Evolutionary conservation across 1,284 basidiomycete genomes (phyloP).

Genomic region (Fomitopsis betulina): DNA sequence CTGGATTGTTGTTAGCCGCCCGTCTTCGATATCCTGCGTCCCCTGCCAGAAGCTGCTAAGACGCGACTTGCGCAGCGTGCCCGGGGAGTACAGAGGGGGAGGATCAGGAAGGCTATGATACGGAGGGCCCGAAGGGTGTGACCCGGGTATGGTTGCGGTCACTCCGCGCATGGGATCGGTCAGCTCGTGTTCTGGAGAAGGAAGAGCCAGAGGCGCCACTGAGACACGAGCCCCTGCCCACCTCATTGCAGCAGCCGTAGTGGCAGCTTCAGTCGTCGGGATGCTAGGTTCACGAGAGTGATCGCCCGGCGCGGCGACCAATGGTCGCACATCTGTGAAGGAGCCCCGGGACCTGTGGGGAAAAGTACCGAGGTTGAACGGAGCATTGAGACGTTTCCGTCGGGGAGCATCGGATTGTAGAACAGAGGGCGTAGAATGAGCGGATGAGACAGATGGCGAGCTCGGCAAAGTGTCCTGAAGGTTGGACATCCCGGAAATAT

Average conservation of each 20-base stretch:
- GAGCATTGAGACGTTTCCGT: conserved; percentile 15
- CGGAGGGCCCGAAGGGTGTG: conserved; percentile 37
- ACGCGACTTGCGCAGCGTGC: conserved; percentile 47
- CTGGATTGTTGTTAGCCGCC: conserved; percentile 23
- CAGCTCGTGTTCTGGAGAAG: conserved; percentile 84
- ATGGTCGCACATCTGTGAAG: conserved; percentile 43
- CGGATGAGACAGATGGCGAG: neutral
- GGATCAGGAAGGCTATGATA: conserved; percentile 2
- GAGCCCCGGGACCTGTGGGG: conserved; percentile 53
- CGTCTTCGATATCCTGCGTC: conserved; percentile 41
- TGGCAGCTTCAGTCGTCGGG: conserved; percentile 48
- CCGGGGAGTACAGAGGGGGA: conserved; percentile 37
- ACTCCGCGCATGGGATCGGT: conserved; percentile 79
- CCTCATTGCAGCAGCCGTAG: conserved; percentile 80
- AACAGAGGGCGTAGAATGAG: neutral
- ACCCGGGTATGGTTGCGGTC: conserved; percentile 63
- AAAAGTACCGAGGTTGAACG: conserved; percentile 22
- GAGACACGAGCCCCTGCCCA: conserved; percentile 74
- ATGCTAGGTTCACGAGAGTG: conserved; percentile 24
- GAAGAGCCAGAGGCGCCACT: conserved; percentile 75
- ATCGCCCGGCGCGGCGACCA: conserved; percentile 22
- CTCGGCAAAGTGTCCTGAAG: neutral
- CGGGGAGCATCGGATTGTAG: conserved; percentile 5
- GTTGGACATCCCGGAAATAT: neutral
- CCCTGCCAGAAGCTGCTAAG: conserved; percentile 72